Base-by-base conservation (phyloP, 2,329 filamentous ascomycete species). In the Exophiala sp. region DNA sequence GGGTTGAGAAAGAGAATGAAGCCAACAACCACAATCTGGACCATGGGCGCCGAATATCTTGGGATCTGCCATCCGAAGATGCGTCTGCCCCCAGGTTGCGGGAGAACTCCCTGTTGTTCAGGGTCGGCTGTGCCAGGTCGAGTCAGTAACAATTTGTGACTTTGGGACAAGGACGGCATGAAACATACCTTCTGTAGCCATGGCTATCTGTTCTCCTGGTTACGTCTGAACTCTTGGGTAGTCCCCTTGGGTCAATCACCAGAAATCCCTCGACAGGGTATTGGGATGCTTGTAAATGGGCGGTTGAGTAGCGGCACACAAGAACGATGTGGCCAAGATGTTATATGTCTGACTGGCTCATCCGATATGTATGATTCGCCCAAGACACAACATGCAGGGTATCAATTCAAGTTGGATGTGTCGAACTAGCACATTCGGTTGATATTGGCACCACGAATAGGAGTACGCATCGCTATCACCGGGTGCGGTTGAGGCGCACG, bases 41-140 rank as follows among this genome's bases (percentile, higher is more conserved):
- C 67, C 63, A 81, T 79, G 13, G 86, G 86, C 51, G 85, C 87
- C 18, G 85, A 85, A 65, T 85, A 88, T 76, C 81, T 87, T 3
- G 74, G 73, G 6, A 83, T 52, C 58, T 76, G 74, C 49, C 68
- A 68, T 42, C 37, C 38, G 19, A 48, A 48, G 27, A 48, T 38
- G 24, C 37, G 35, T 48, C 37, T 13, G 18, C 39, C 7, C n/a
- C 30, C 39, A 10, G 24, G 21, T 24, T 7, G 24, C 22, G 38
- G 14, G 18, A 34, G 11, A 34, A 19, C 45, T 23, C 32, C 7
- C 27, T 48, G 45, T 14, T 48, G 45, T 38, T 48, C 45, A 13
- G 45, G 24, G 38, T 48, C 45, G 23, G 42, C 45, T 48, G 23
- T 9, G n/a, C 30, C 16, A 19, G 18, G 5, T 4, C 11, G 13